Conservation (phyloP, 306 rosid species). For the Dryas alaskensis region DNA sequence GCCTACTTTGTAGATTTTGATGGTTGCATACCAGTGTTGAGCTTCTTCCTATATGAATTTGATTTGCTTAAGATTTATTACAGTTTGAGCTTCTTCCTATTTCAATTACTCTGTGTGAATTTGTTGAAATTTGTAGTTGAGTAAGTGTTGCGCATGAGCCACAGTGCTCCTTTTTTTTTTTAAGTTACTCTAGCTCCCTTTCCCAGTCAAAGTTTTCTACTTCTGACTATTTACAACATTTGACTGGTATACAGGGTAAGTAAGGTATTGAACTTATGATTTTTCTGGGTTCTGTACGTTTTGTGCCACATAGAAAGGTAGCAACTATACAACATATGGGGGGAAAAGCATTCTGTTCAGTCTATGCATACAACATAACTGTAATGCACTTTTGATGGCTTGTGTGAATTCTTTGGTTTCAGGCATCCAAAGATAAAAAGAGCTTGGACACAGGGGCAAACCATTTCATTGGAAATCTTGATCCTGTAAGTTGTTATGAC, state of each 20-base stretch:
- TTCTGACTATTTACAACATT: not conserved
- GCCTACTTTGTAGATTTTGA: not conserved
- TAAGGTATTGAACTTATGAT: slow-evolving; percentile 46
- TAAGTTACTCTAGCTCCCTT: not conserved
- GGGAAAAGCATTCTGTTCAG: not conserved
- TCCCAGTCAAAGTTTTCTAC: not conserved
- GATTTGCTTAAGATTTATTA: not conserved
- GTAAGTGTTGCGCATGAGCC: slow-evolving; percentile 30
- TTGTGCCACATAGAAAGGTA: not conserved
- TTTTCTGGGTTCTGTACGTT: not conserved
- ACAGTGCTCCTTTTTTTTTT: not conserved
- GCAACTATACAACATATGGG: not conserved
- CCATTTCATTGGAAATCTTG: slow-evolving; percentile 94
- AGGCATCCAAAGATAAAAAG: slow-evolving; percentile 99
- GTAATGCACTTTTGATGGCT: not conserved
- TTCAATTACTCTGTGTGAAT: slow-evolving; percentile 81
- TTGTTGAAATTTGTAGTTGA: slow-evolving; percentile 63
- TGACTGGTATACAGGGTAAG: slow-evolving; percentile 59
- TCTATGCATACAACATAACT: not conserved
- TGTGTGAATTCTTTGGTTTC: slow-evolving; percentile 19
- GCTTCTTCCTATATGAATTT: not conserved
- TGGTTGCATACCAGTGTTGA: not conserved
- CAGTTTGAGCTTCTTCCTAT: not conserved
- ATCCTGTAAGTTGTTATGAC: slow-evolving; percentile 60
- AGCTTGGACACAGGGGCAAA: slow-evolving; percentile 97